Evolutionary conservation across 192 early-diverging fungal genomes (phyloP), one percentile per base, ranked within the genome.

Genomic region (Coemansia nantahalensis): DNA sequence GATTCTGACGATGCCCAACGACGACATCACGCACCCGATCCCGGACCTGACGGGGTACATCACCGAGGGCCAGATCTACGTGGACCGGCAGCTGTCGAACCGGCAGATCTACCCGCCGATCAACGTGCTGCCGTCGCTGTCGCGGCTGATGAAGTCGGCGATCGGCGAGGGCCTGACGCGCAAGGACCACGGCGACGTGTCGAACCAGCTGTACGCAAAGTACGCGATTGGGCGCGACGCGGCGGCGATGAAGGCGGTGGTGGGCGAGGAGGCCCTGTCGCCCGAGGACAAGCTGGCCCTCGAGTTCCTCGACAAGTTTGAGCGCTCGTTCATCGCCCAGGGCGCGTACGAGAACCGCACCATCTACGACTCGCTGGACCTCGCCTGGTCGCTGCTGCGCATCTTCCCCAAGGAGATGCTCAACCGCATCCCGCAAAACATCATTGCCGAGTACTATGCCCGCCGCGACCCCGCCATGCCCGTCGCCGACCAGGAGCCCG

Each of bases 381-480:
- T 94, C 48, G 97, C 97, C n/a, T 99, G 97, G 97, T 92, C 91
- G 18, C 80, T 99, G 45, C 80, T 99, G 36, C 89, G 97, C 59
- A 95, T 99, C 68, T 99, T 99, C 90, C 97, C 97, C 58, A 99
- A 99, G 87, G 97, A 99, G 69, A 84, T 97, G 86, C 84, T 99
- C 32, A 99, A 99, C 82, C 90, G 97, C 61, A 97, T 99, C 65
- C 94, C 97, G 51, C 89, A 93, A 58, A 94, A 96, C 57, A 65
- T 97, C 39, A 79, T 99, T 39, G 83, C 85, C 50, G 96, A 99
- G 70, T 99, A 80, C 59, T 99, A 99, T 78, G 87, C 89, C 38
- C 86, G 94, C 14, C 54, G 71, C 24, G 64, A 62, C 14, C 26
- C 40, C 3, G 31, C 54, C 31, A 9, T 11, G 11, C 53, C 28